These are phyloP conservation scores for Kodamaea laetipori DNA, from an alignment of 805 yeast species.

Conservation along the genomic window DNA sequence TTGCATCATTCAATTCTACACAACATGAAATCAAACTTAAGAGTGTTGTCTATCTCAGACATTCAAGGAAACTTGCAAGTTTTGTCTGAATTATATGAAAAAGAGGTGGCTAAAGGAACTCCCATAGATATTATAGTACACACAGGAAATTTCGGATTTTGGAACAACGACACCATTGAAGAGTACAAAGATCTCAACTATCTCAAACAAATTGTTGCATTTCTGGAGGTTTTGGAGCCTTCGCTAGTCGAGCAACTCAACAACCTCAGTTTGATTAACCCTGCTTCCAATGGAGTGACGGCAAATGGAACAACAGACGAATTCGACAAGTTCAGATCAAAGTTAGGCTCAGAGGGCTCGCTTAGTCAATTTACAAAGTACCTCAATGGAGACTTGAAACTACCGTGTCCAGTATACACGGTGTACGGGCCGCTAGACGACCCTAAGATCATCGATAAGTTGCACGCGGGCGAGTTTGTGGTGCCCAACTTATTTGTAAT, in stretches of 20 bases:
- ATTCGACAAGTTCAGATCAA: slow-evolving; percentile 13
- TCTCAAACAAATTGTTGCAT: slow-evolving; percentile 65
- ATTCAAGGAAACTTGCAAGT: slow-evolving; percentile 31
- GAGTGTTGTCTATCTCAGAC: slow-evolving; percentile 29
- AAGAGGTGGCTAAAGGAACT: slow-evolving; percentile 11
- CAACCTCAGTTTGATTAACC: slow-evolving; percentile 29
- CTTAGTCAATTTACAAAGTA: slow-evolving; percentile 25
- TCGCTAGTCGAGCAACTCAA: slow-evolving; percentile 53
- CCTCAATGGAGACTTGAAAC: slow-evolving; percentile 36
- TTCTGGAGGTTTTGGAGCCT: slow-evolving; percentile 58
- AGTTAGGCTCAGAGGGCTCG: slow-evolving; percentile 4
- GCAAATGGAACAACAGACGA: slow-evolving; percentile 10
- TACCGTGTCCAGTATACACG: slow-evolving; percentile 70
- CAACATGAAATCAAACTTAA: slow-evolving; percentile 7
- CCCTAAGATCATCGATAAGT: slow-evolving; percentile 62
- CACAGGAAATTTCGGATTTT: slow-evolving; percentile 53
- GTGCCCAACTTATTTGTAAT: slow-evolving; percentile 62
- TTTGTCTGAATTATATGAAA: slow-evolving; percentile 17
- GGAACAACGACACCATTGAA: slow-evolving; percentile 57
- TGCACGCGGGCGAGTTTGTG: slow-evolving; percentile 52
- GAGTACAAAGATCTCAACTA: slow-evolving; percentile 55
- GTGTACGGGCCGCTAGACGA: slow-evolving; percentile 80
- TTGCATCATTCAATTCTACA: neutral
- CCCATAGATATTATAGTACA: slow-evolving; percentile 25
- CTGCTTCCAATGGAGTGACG: neutral